Conservation (phyloP, 2,329 filamentous ascomycete genomes). For the Didymella pomorum region DNA sequence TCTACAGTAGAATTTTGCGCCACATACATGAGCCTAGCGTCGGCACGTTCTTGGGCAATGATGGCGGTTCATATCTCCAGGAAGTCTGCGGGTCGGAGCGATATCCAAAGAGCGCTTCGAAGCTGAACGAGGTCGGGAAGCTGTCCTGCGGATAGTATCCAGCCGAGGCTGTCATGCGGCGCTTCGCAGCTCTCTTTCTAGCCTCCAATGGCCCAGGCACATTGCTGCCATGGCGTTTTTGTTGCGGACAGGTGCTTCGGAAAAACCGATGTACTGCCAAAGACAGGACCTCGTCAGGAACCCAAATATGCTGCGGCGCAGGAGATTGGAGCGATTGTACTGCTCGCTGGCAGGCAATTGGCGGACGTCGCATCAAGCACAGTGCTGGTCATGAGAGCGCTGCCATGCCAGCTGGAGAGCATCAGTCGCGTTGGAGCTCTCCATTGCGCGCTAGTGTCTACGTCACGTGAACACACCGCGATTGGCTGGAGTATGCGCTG, state of each 20-base stretch:
- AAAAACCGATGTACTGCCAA: constrained; percentile 61
- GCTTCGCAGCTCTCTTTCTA: constrained; percentile 62
- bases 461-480: constrained; percentile 8
- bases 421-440: constrained; percentile 20
- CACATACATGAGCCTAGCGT: constrained; percentile 33
- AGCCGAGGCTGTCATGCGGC: constrained; percentile 60
- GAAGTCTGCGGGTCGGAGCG: constrained; percentile 31
- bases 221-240: constrained; percentile 65
- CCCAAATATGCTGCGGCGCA: constrained; percentile 62
- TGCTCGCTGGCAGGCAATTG: constrained; percentile 61
- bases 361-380: constrained; percentile 58
- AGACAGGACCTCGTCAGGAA: constrained; percentile 65
- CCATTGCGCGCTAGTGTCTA: not conserved
- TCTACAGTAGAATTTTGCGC: not conserved
- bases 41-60: constrained; percentile 24
- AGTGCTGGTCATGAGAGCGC: constrained; percentile 33
- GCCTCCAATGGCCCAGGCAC: constrained; percentile 71
- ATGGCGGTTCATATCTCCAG: constrained; percentile 50
- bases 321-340: constrained; percentile 54
- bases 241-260: constrained; percentile 55
- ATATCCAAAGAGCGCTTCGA: constrained; percentile 41
- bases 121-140: constrained; percentile 35
- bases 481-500: constrained; percentile 2
- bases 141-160: constrained; percentile 49
- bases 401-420: constrained; percentile 16